Evolutionary conservation across 306 rosid species (phyloP), one percentile per base, ranked within the genome.

Genomic region (Senna siamea): DNA sequence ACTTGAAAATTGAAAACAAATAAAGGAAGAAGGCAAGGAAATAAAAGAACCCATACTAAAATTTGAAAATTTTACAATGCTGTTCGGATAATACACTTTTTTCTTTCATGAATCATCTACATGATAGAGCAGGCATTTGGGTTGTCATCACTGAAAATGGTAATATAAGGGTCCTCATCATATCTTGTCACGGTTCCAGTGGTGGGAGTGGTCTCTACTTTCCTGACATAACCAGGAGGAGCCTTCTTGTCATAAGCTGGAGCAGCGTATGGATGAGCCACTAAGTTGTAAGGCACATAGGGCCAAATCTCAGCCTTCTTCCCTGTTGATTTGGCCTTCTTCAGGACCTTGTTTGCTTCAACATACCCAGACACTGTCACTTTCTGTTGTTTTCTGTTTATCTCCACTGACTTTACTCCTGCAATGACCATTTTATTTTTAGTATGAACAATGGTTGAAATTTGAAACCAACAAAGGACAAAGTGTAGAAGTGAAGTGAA

Each of bases 291-390:
- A 54, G 99, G 99, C 9, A 94, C 90, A 73, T 94, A 94, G 0
- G 97, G 99, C 99, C 99, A 94, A 69, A 94, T 88, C 89, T 94
- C 99, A 65, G 92, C 86, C 76, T 35, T 92, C 41, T 94, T 94
- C 70, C 97, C 97, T 18, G 97, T 94, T 74, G 97, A 87, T 69
- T 94, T 90, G 0, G 96, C 99, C 82, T 87, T 90, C 93, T 92
- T 92, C 70, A 94, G 79, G 83, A 94, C 98, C 80, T 90, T 94
- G 96, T 60, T 92, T 80, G 93, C 78, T 51, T 94, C 97, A 14
- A 88, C 96, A 87, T 83, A 84, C 56, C 99, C 99, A 6, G 73
- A 88, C 37, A 94, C 93, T 8, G 82, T 92, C 78, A 92, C 99
- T 80, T 92, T 94, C 84, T 94, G 99, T 60, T 94, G 97, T 79